Conservation (phyloP, 768 basidiomycete species). For the Hemileccinum impolitum region DNA sequence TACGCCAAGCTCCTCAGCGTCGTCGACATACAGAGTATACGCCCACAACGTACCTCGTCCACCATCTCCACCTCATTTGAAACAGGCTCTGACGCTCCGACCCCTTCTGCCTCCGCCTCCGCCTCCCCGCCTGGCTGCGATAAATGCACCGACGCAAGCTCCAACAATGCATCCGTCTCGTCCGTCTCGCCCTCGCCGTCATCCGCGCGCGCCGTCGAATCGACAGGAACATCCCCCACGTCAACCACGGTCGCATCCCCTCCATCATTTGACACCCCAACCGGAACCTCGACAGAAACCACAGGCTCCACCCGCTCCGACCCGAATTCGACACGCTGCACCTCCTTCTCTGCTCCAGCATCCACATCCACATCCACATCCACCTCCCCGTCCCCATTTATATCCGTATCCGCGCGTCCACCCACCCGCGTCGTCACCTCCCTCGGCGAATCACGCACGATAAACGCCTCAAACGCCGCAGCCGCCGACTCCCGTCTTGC, state of each 20-base stretch:
- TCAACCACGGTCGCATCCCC: background rate
- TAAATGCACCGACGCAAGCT: conserved; percentile 26
- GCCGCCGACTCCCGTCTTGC: conserved; percentile 12
- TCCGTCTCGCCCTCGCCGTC: background rate
- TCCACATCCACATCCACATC: background rate
- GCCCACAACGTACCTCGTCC: conserved; percentile 11
- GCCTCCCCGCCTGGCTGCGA: background rate
- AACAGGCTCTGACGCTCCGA: background rate
- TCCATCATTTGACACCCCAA: background rate
- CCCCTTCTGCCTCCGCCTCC: background rate
- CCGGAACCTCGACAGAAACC: background rate
- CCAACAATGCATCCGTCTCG: conserved; percentile 20
- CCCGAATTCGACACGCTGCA: background rate
- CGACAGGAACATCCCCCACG: too few species aligned
- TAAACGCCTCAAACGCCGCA: conserved; percentile 16
- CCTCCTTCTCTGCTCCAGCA: background rate
- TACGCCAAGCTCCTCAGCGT: conserved; percentile 5
- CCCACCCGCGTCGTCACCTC: background rate
- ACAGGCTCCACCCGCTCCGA: background rate
- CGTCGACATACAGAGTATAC: background rate
- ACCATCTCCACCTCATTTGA: background rate
- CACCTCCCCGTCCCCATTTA: background rate
- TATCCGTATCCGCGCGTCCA: background rate
- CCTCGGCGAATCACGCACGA: conserved; percentile 9
- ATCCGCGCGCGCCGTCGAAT: too few species aligned